Evolutionary conservation across 116 monocot species (phyloP), one percentile per base, ranked within the genome.

Genomic region (Phalaenopsis hybrid): DNA sequence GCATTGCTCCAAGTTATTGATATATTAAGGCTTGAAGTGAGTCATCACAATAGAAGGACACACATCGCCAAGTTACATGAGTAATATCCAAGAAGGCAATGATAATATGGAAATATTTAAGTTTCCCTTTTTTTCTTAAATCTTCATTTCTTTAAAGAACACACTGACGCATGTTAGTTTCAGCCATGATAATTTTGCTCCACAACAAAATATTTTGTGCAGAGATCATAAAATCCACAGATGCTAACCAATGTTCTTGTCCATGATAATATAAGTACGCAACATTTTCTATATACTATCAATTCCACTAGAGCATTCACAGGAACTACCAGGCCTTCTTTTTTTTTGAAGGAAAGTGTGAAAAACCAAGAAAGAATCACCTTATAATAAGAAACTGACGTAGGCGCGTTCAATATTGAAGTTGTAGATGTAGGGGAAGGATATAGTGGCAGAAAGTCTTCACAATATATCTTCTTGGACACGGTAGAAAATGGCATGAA

Each of bases 381-480:
- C 95, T 89, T 84, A 65, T 86, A 85, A 85, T 82, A 93, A 9
- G 85, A 85, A 83, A 95, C 80, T 79, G 95, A 95, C 59, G 86
- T 70, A 23, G 88, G 85, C 58, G 78, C 57, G 59, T 79, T 65
- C 44, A 81, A 65, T 51, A 85, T 83, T 68, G 86, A 81, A 55
- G 61, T 76, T 77, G 48, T 18, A 78, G 78, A 34, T 12, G 83
- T 37, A 79, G 83, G 85, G 51, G 86, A 74, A 80, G 95, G 88
- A 80, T 85, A 90, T 51, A 98, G 48, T 28, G 98, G 92, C 57
- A 94, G 77, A 65, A 93, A 88, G 73, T 88, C 85, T 80, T 90
- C 73, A 84, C 92, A 95, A 75, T 74, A 61, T 84, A 98, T 86
- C 86, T 88, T 90, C 77, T 82, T 85, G 10, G 98, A 98, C 84